phyloP scores from a whole-genome alignment of 2,329 filamentous ascomycete species.

The Fonsecaea nubica region DNA sequence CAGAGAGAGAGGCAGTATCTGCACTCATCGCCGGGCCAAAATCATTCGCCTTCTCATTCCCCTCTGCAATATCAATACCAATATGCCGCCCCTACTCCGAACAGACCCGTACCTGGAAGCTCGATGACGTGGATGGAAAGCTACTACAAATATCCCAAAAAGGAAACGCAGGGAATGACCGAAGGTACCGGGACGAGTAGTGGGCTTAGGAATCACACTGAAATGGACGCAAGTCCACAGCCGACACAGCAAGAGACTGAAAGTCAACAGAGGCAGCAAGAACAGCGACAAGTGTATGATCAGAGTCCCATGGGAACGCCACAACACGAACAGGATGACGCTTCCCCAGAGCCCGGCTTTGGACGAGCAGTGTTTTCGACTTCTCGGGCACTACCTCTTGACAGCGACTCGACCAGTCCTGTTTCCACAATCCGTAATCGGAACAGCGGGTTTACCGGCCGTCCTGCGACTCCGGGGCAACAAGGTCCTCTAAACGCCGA shows the following conservation, averaged over 20 bases:
- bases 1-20: conserved; percentile 37
- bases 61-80: conserved; percentile 18
- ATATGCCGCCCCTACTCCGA: conserved; percentile 12
- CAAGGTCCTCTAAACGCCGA: neutral
- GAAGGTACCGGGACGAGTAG: neutral
- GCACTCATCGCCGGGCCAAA: conserved; percentile 9
- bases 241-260: neutral
- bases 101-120: conserved; percentile 8
- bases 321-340: neutral
- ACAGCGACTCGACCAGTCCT: neutral
- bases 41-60: conserved; percentile 14
- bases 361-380: conserved; percentile 1
- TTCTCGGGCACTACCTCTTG: neutral
- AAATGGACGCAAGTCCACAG: neutral
- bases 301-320: conserved; percentile 10
- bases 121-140: conserved; percentile 18
- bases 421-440: conserved; percentile 14
- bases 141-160: conserved; percentile 14
- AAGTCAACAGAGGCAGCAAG: neutral
- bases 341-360: neutral
- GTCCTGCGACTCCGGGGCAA: neutral
- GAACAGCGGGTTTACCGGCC: too few species aligned
- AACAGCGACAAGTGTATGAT: conserved; percentile 8
- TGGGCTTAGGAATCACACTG: conserved; percentile 1
- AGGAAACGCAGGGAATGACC: neutral